Base-by-base conservation (phyloP, 805 yeast genomes). In the Saturnispora silvae region DNA sequence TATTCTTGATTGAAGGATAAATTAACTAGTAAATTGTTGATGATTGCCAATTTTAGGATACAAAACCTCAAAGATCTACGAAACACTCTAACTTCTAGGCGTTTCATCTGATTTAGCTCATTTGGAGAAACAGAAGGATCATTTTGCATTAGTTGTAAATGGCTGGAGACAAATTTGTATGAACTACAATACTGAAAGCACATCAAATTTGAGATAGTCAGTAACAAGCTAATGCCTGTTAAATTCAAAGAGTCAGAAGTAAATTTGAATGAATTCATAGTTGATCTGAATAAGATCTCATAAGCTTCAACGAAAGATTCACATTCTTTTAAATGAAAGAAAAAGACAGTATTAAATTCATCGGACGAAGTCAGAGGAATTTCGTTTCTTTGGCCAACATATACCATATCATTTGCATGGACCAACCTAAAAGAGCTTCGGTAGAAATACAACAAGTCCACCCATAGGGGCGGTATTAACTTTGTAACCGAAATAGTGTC, bases 121-220 rank as follows among this genome's bases (percentile, higher is more conserved):
- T 33, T 37, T 1, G 43, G 37, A 18, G 22, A 14, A 25, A 20
- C 23, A 18, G 34, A 17, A 4, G 22, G 13, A 13, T n/a, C 23
- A 4, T 25, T 9, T 16, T 42, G 30, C 9, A 27, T 29, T 11
- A 33, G 19, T 11, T 28, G 34, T 18, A 34, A 32, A 2, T 41
- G 33, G 11, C 37, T 38, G 9, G 31, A 9, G 14, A 40, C 31
- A 3, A 43, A 28, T 7, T 20, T 35, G 32, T 46, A 42, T 15
- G 45, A 23, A 35, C 48, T 44, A 15, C 36, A 27, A 31, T 50
- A 53, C n/a, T 50, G 37, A 29, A 46, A 50, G 19, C 50, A 27
- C 7, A 54, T 28, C 28, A 54, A 22, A 34, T 46, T 23, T 34
- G 50, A 46, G 9, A 28, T 31, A 7, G 29, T 38, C 15, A 31